Conservation (phyloP, 352 stramenopile species). For the Phytophthora constricta region DNA sequence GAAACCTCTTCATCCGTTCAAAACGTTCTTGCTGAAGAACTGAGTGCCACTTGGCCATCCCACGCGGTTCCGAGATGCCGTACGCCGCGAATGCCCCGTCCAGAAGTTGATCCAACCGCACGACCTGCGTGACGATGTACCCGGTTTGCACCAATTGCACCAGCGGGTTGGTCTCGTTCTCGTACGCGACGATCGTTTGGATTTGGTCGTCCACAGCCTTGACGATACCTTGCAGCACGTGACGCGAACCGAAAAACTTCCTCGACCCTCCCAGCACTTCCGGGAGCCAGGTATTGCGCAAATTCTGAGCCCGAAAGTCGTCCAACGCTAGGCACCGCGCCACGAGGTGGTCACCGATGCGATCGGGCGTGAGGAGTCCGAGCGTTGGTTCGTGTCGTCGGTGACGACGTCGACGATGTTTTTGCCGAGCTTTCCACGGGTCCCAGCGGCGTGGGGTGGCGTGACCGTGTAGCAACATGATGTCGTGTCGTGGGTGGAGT, state of each 20-base stretch:
- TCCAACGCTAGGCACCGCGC: conserved; percentile 29
- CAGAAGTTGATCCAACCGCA: conserved; percentile 28
- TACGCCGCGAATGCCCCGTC: conserved; percentile 27
- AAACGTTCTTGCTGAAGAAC: conserved; percentile 33
- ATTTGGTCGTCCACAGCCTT: conserved; percentile 27
- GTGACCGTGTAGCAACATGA: neutral
- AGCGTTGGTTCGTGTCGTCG: conserved; percentile 3
- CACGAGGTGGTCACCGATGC: conserved; percentile 38
- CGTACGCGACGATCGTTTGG: conserved; percentile 26
- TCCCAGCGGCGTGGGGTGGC: conserved; percentile 29
- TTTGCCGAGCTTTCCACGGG: conserved; percentile 23
- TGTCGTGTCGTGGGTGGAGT: neutral
- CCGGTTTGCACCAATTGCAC: conserved; percentile 35
- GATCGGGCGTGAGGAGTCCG: conserved; percentile 26
- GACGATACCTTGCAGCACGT: conserved; percentile 24
- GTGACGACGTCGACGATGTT: conserved; percentile 18
- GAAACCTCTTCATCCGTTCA: conserved; percentile 29
- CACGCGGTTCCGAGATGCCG: conserved; percentile 20
- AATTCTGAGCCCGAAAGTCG: conserved; percentile 18
- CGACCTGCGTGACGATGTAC: conserved; percentile 31
- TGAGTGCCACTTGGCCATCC: conserved; percentile 21
- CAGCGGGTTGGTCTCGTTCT: conserved; percentile 24
- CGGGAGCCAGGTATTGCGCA: conserved; percentile 20
- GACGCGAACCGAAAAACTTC: conserved; percentile 21
- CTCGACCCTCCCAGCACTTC: conserved; percentile 4